These are phyloP conservation scores for Aspergillus leporis DNA, from an alignment of 495 filamentous ascomycete species.

Conservation along the genomic window DNA sequence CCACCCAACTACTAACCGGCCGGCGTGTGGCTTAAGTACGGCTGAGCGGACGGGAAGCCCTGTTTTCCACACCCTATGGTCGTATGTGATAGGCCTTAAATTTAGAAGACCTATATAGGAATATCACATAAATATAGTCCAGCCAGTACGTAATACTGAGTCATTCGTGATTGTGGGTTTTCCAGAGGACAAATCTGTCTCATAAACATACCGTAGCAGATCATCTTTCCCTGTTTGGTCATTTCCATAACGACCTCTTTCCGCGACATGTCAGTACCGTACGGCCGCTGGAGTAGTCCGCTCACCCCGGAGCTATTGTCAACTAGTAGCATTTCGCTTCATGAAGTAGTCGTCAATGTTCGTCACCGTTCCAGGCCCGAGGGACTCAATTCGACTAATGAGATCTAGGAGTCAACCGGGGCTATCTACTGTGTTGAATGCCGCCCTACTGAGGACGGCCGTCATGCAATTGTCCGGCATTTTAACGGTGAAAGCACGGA, in stretches of 20 bases:
- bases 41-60: too few relatives aligned
- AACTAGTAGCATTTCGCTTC: conserved; percentile 29
- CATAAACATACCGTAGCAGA: not conserved
- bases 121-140: too few relatives aligned
- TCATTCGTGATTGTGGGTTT: too few relatives aligned
- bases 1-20: too few relatives aligned
- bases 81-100: too few relatives aligned
- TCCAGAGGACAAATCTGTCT: too few relatives aligned
- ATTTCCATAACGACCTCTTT: too few relatives aligned
- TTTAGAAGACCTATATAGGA: too few relatives aligned
- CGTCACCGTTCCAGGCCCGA: not conserved
- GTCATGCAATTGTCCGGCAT: conserved; percentile 41
- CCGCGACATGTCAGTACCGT: conserved; percentile 18
- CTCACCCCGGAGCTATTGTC: conserved; percentile 41
- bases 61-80: too few relatives aligned
- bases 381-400: conserved; percentile 1
- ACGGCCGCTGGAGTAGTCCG: conserved; percentile 47
- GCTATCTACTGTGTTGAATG: conserved; percentile 44
- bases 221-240: too few relatives aligned
- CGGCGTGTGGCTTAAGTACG: too few relatives aligned
- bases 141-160: too few relatives aligned
- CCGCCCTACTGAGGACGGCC: conserved; percentile 38
- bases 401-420: conserved; percentile 25
- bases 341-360: conserved; percentile 32
- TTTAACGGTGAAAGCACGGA: conserved; percentile 29